Evolutionary conservation across 1,284 basidiomycete species (phyloP), one percentile per base, ranked within the genome.

Genomic region (Chiua sp.): DNA sequence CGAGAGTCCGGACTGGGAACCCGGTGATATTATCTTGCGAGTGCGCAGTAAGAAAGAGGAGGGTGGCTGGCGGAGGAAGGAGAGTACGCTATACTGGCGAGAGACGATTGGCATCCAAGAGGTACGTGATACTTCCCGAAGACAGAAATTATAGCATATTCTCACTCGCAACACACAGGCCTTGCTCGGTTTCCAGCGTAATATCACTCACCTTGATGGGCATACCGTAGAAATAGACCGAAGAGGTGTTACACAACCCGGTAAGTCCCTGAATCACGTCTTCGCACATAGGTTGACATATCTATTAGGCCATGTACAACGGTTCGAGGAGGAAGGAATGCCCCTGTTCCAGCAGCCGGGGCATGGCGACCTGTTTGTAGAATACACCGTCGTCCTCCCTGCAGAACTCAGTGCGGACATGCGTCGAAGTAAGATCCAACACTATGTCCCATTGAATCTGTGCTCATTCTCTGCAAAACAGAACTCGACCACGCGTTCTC

Each of bases 331-430:
- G 42, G 93, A 98, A 73, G 96, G 96, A 3, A 94, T 97, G 94
- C 94, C 94, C 4, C 71, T 88, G 30, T 91, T 85, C 68, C 83
- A 86, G 61, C 77, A 79, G 37, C 77, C 82, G 13, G 79, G 80
- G 4, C 83, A 90, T 64, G 96, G 96, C 32, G 90, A 96, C 74
- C 79, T 98, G 57, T 98, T 87, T 71, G 84, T 98, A 53, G 94
- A 98, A 75, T 98, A 96, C 77, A 92, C 85, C 55, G 93, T 98
- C 53, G 88, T 98, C 26, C 76, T 98, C 56, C 96, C 96, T 0
- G 78, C 83, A 48, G 82, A 87, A 53, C 76, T 98, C 26, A 82
- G 87, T 46, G 70, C 83, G 50, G 83, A 87, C 44, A 84, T 85
- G 61, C 85, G 87, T 68, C 82, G 81, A 73, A 91, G 94, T 96